Evolutionary conservation across 73 alveolate species (phyloP), one percentile per base, ranked within the genome.

Genomic region (Paramecium caudatum): DNA sequence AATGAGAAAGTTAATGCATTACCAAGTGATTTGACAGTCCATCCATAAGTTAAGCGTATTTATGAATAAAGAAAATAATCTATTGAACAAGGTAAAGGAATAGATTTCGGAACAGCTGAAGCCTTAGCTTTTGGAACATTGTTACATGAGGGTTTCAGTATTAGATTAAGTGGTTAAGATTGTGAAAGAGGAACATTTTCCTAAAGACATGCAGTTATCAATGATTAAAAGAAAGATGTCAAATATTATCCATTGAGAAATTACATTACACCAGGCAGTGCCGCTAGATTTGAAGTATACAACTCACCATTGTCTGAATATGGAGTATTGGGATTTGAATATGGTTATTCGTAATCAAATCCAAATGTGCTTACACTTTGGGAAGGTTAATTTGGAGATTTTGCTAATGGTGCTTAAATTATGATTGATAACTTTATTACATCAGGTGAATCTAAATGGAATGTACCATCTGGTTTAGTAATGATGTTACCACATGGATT

Each of bases 71-170:
- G 99, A 85, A 84, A 16, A 19, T 23, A 90, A 61, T 90, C 96
- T 17, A 78, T 97, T 17, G 96, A 94, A 92, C 93, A 62, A 6
- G 99, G 99, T 4, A 90, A 94, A 84, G 97, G 98, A 23, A 96
- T 97, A 49, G 99, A 96, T 50, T 96, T 98, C 98, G 99, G 96
- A 27, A 94, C 98, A 2, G 99, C 98, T 7, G 99, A 97, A 70
- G 98, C 98, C 16, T 90, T 97, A 25, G 99, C 99, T 80, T 97
- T 93, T 55, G 99, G 98, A 25, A 68, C 98, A 16, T 91, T 97
- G 13, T 95, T 97, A 23, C 83, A 93, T 81, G 99, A 96, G 87
- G 98, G 97, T 15, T 91, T 74, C 90, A 94, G 91, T 30, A 96
- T 96, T 9, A 90, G 99, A 83, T 82, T 96, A 6, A 94, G 97